Evolutionary conservation across 2,329 filamentous ascomycete genomes (phyloP), one percentile per base, ranked within the genome.

Genomic region (Pseudocercospora musae): DNA sequence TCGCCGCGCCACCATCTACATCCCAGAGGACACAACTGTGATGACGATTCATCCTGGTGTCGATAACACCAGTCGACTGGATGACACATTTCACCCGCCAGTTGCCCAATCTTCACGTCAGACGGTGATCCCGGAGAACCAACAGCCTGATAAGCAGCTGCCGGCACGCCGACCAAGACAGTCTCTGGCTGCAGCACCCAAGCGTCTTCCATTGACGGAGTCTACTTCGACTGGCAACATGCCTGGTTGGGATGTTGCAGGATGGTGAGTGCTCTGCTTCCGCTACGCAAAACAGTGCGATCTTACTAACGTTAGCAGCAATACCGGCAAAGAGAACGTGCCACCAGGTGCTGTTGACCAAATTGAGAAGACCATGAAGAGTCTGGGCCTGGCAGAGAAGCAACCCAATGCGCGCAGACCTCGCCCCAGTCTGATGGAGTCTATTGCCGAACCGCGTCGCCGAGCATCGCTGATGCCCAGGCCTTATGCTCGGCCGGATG

Each of bases 281-380:
- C 49, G 25, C 3, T 48, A 6, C n/a, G 31, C 37, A 1, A 15
- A 25, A 13, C 15, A 10, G 1, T 20, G n/a, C 10, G 37, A 48
- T 3, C 18, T 44, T 15, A 57, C 55, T 50, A 48, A 62, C 31
- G 25, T 13, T 57, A 31, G 55, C 42, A 79, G 79, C 54, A 83
- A 83, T 33, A 80, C 80, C 4, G 86, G 86, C 5, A 89, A 89
- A 68, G 86, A 88, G 71, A 89, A 88, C 65, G 70, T 87, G 4
- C 85, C 85, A 13, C 86, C 85, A 0, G 80, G 80, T 3, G 61
- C 56, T 15, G 37, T 59, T n/a, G 46, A 37, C 11, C 23, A 44
- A 15, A 11, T 40, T 37, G 42, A 62, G 40, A 59, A 58, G 54
- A 27, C 33, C 40, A 60, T 61, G 50, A 53, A 57, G n/a, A 11